phyloP scores from a whole-genome alignment of 306 rosid species.

The Dalbergia cochinchinensis region DNA sequence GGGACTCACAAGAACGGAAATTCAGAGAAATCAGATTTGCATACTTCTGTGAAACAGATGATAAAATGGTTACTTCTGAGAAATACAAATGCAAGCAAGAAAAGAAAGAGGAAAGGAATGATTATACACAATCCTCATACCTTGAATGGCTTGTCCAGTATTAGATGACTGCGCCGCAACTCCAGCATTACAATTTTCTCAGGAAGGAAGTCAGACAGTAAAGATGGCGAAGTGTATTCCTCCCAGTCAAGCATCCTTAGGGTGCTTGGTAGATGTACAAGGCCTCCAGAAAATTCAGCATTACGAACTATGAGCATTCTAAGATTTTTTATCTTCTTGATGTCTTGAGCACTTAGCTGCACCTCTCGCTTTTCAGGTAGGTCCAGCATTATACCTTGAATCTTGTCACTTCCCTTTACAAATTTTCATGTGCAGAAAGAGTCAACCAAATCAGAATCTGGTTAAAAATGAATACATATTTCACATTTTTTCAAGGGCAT shows the following conservation, averaged over 20 bases:
- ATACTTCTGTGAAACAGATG: conserved; percentile 44
- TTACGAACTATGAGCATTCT: conserved; percentile 46
- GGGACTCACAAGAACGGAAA: conserved; percentile 32
- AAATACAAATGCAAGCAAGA: neutral
- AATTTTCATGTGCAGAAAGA: conserved; percentile 16
- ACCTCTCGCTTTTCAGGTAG: conserved; percentile 46
- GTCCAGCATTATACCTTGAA: conserved; percentile 49
- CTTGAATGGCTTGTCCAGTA: conserved; percentile 47
- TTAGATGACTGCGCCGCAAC: conserved; percentile 38
- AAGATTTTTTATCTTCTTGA: conserved; percentile 47
- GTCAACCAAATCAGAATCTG: conserved; percentile 2
- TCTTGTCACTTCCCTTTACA: conserved; percentile 45
- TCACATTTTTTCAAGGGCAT: neutral
- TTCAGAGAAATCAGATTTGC: conserved; percentile 40
- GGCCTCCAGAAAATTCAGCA: conserved; percentile 36
- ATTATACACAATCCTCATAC: conserved; percentile 4
- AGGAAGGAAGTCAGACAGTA: conserved; percentile 43
- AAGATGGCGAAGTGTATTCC: conserved; percentile 39
- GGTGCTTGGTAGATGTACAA: conserved; percentile 38
- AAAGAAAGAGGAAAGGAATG: neutral
- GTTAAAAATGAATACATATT: neutral
- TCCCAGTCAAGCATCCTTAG: conserved; percentile 51
- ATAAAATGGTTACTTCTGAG: conserved; percentile 1
- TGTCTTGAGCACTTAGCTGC: conserved; percentile 19
- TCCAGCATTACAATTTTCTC: conserved; percentile 47